Evolutionary conservation across 192 early-diverging fungal genomes (phyloP).

Genomic region (Glomus cerebriforme): DNA sequence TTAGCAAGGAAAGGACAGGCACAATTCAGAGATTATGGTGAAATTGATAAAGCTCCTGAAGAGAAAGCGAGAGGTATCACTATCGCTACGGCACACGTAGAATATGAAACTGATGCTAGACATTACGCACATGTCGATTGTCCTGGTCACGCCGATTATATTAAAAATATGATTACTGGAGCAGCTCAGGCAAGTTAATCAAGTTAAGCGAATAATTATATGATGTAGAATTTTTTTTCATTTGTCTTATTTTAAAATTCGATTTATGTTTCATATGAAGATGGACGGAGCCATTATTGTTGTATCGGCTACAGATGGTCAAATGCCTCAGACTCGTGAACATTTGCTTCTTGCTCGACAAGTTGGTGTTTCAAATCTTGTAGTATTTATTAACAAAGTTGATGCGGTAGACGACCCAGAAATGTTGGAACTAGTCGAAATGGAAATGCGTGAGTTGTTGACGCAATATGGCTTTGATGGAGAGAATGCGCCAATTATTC

Average conservation of each 20-base stretch:
- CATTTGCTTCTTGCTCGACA: slow-evolving; percentile 95
- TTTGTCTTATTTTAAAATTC: neutral
- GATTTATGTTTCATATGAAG: slow-evolving; percentile 34
- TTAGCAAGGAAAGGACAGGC: slow-evolving; percentile 78
- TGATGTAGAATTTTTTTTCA: slow-evolving; percentile 6
- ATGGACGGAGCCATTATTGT: slow-evolving; percentile 99
- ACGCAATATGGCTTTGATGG: slow-evolving; percentile 90
- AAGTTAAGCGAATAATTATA: neutral
- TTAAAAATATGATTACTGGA: slow-evolving; percentile 99
- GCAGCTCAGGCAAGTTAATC: slow-evolving; percentile 80
- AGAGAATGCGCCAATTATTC: slow-evolving; percentile 87
- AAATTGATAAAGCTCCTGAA: slow-evolving; percentile 98
- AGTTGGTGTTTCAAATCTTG: slow-evolving; percentile 89
- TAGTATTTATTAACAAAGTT: slow-evolving; percentile 99
- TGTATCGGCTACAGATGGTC: slow-evolving; percentile 96
- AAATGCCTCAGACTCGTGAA: slow-evolving; percentile 99
- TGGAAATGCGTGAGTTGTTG: slow-evolving; percentile 98
- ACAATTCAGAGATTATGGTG: slow-evolving; percentile 92
- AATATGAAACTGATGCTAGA: slow-evolving; percentile 88
- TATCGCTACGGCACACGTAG: slow-evolving; percentile 94
- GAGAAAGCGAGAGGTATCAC: slow-evolving; percentile 99
- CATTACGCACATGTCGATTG: slow-evolving; percentile 98
- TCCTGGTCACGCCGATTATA: slow-evolving; percentile 99
- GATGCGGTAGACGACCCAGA: slow-evolving; percentile 95
- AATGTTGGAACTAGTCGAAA: slow-evolving; percentile 98